Evolutionary conservation across 176 grass and related monocot species (phyloP).

Genomic region (Ensete glaucum): DNA sequence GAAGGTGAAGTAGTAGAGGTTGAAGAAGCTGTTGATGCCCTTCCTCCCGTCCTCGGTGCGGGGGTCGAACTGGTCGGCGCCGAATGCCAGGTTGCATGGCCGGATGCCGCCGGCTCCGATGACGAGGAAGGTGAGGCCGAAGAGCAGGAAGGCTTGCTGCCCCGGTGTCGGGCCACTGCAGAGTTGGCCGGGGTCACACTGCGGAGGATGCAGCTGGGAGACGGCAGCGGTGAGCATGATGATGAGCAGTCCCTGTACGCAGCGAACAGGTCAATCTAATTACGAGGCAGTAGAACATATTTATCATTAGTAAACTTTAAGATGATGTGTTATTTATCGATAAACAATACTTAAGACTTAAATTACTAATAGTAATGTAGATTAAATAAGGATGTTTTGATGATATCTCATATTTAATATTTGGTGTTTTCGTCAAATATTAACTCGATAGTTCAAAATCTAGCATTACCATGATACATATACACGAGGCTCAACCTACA

Average conservation of each 20-base stretch:
- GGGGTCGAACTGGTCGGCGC: conserved; percentile 70
- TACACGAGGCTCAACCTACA: no score
- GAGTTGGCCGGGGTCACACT: neutral
- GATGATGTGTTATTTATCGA: no score
- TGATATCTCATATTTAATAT: no score
- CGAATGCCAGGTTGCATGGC: conserved; percentile 65
- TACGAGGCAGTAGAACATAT: neutral
- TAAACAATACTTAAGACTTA: no score
- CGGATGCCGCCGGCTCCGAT: conserved; percentile 60
- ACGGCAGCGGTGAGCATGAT: conserved; percentile 60
- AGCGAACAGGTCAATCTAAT: neutral
- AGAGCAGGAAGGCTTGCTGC: conserved; percentile 32
- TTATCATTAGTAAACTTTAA: neutral
- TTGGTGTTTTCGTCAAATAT: no score
- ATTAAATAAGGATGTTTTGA: no score
- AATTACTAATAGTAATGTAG: no score
- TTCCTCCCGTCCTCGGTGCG: conserved; percentile 33
- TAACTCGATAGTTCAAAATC: no score
- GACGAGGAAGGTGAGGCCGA: conserved; percentile 38
- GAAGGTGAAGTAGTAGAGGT: conserved; percentile 81
- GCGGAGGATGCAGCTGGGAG: conserved; percentile 31
- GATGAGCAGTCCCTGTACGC: conserved; percentile 44
- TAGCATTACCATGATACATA: no score
- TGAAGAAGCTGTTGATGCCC: conserved; percentile 73
- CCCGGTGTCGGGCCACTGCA: conserved; percentile 31